Conservation (phyloP, 2,329 filamentous ascomycete genomes). For the Colletotrichum chrysophilum region DNA sequence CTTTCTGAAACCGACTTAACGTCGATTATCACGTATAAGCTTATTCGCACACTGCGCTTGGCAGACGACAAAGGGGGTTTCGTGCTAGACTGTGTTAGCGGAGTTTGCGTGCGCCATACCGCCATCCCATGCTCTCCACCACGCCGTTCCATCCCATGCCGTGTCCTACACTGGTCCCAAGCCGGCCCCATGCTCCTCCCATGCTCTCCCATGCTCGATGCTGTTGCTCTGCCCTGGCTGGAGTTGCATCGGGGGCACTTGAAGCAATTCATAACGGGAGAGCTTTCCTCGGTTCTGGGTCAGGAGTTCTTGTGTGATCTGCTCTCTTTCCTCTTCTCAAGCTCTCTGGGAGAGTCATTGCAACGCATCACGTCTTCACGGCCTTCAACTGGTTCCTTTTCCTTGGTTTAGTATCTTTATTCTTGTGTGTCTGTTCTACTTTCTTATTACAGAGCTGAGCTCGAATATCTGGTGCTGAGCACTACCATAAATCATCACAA, state of each 20-base stretch:
- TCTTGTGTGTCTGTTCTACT: not conserved
- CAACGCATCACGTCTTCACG: conserved; percentile 2
- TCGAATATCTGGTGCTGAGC: conserved; percentile 14
- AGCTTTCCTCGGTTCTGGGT: conserved; percentile 4
- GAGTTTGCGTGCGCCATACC: not conserved
- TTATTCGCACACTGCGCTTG: conserved; percentile 15
- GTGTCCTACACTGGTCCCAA: not conserved
- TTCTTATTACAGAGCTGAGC: conserved; percentile 11
- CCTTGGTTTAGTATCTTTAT: not conserved
- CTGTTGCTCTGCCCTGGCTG: conserved; percentile 4
- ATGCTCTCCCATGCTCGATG: conserved; percentile 10
- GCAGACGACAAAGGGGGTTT: conserved; percentile 9
- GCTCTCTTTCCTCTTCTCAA: conserved; percentile 1
- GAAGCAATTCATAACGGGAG: conserved; percentile 17
- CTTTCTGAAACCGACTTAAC: conserved; percentile 21
- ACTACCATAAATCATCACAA: not conserved
- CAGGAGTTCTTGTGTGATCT: not conserved
- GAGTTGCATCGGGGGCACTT: not conserved
- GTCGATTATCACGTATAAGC: conserved; percentile 19
- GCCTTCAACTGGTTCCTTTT: not conserved
- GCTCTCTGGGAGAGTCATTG: conserved; percentile 23
- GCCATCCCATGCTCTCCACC: not conserved
- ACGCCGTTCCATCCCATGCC: not conserved
- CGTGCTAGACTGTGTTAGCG: not conserved
- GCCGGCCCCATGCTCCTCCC: not conserved